Evolutionary conservation across 2,329 filamentous ascomycete species (phyloP).

Genomic region (Colletotrichum higginsianum): DNA sequence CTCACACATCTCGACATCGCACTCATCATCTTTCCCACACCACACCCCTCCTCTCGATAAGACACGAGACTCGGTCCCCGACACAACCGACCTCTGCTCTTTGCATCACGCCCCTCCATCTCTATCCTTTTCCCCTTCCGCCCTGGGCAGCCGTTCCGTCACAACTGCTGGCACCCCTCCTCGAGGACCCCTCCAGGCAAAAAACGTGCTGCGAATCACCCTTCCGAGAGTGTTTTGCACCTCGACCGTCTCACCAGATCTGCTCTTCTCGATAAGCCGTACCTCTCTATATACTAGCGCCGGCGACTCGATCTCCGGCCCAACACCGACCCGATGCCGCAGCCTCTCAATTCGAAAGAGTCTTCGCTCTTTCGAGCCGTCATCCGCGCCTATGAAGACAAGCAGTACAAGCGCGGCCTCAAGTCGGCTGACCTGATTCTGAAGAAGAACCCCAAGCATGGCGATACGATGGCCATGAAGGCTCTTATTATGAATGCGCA

Average conservation of each 20-base stretch:
- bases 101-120: conserved; percentile 9
- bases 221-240: conserved; percentile 28
- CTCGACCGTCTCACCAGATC: conserved; percentile 14
- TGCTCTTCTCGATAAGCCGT: background rate
- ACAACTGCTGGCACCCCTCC: conserved; percentile 38
- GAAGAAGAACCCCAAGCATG: conserved; percentile 94
- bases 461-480: conserved; percentile 99
- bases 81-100: conserved; percentile 35
- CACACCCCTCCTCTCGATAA: conserved; percentile 31
- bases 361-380: conserved; percentile 93
- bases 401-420: conserved; percentile 95
- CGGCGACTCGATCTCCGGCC: conserved; percentile 38
- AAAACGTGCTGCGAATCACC: conserved; percentile 16
- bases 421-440: conserved; percentile 98
- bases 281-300: conserved; percentile 1
- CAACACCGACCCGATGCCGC: conserved; percentile 70
- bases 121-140: background rate
- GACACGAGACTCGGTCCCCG: conserved; percentile 39
- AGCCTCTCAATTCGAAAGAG: conserved; percentile 88
- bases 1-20: conserved; percentile 18
- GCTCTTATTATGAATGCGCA: conserved; percentile 95
- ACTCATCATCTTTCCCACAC: conserved; percentile 26
- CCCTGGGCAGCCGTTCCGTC: conserved; percentile 9
- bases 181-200: conserved; percentile 33
- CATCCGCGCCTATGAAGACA: conserved; percentile 96